phyloP scores from a whole-genome alignment of 1,284 basidiomycete genomes.

The Papiliotrema fonsecae region DNA sequence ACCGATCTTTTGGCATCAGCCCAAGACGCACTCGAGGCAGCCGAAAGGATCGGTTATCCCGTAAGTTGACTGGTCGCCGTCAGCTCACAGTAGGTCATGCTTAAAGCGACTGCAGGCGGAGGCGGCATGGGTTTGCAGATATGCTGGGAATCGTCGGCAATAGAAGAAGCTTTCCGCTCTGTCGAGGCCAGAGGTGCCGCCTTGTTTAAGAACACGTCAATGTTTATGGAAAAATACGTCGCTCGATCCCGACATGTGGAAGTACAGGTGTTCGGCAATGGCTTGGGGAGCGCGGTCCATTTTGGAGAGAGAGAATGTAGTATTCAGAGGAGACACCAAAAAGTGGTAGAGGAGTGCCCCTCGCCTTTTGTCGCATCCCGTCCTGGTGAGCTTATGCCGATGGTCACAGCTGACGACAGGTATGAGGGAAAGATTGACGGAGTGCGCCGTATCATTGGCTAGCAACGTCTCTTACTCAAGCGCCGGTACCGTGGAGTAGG shows the following conservation, averaged over 20 bases:
- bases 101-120: slow-evolving; percentile 64
- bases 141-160: slow-evolving; percentile 52
- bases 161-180: slow-evolving; percentile 24
- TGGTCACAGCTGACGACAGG: slow-evolving; percentile 6
- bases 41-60: slow-evolving; percentile 56
- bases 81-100: no score
- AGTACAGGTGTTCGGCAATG: slow-evolving; percentile 67
- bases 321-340: slow-evolving; percentile 66
- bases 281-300: slow-evolving; percentile 55
- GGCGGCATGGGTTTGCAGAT: slow-evolving; percentile 67
- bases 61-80: no score
- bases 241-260: slow-evolving; percentile 56
- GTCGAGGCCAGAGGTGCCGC: slow-evolving; percentile 42
- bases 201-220: slow-evolving; percentile 55
- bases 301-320: slow-evolving; percentile 69
- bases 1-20: slow-evolving; percentile 51
- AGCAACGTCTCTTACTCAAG: slow-evolving; percentile 21
- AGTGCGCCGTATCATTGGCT: slow-evolving; percentile 21
- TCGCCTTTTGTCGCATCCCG: not conserved
- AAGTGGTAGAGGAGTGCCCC: slow-evolving; percentile 63
- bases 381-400: slow-evolving; percentile 8
- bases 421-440: slow-evolving; percentile 21
- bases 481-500: slow-evolving; percentile 32
- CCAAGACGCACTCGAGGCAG: slow-evolving; percentile 52
- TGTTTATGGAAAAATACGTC: slow-evolving; percentile 63